A percentile compares a stretch with the other conserved stretches of the same genome.
These are phyloP conservation scores for Aspergillus sojae DNA, from an alignment of 2,329 filamentous ascomycete genomes.

Conservation along the genomic window DNA sequence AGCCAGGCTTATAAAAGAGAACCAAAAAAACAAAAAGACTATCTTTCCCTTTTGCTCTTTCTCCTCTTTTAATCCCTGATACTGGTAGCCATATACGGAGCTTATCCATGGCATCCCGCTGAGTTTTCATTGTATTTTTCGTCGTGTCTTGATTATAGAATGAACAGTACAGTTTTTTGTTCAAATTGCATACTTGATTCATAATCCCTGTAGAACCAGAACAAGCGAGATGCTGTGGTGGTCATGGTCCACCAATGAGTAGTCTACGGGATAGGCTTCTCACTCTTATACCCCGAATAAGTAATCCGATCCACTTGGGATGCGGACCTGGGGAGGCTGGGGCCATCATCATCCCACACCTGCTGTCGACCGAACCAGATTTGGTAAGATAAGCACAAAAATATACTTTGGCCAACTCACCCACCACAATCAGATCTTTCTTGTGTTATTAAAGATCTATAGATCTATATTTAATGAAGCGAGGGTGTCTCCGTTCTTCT, in stretches of 20 bases:
- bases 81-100: not conserved
- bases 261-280: not conserved
- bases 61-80: not conserved
- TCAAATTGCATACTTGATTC: not conserved
- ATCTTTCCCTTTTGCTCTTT: not conserved
- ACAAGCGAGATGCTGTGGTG: not conserved
- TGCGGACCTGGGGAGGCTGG: not conserved
- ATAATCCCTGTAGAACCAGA: not conserved
- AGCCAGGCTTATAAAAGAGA: slow-evolving; percentile 10
- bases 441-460: not conserved
- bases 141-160: not conserved
- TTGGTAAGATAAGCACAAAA: not conserved
- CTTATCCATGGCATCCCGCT: not conserved
- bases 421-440: not conserved
- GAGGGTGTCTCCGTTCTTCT: not conserved
- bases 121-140: not conserved
- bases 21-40: not conserved
- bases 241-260: not conserved
- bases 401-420: not conserved
- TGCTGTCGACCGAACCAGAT: not conserved
- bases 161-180: not conserved
- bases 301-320: not conserved
- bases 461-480: not conserved
- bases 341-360: not conserved
- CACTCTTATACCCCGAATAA: not conserved